Percentiles rank a stretch among this genome's conserved stretches.
Evolutionary conservation across 2,329 filamentous ascomycete genomes (phyloP).

Genomic region (Claviceps capensis): DNA sequence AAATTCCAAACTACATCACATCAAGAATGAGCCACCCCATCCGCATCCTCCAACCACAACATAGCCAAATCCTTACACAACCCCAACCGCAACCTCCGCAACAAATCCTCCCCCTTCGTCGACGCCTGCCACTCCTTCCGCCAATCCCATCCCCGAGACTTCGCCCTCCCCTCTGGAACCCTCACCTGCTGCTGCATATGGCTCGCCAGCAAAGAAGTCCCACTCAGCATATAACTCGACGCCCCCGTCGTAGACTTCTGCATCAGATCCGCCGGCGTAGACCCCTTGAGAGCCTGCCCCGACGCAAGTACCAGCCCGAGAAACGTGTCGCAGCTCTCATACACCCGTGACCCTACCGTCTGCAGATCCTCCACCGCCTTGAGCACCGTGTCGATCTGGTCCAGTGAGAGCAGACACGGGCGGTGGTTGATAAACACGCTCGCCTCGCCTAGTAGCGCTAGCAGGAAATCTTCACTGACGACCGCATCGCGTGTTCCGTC

Average conservation of each 20-base stretch:
- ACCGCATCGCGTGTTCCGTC: constrained; percentile 70
- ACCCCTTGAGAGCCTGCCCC: constrained; percentile 46
- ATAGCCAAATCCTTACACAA: constrained; percentile 61
- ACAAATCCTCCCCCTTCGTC: constrained; percentile 53
- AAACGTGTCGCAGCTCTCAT: constrained; percentile 62
- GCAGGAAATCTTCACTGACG: constrained; percentile 74
- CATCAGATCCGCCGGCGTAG: constrained; percentile 53
- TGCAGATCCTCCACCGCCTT: constrained; percentile 70
- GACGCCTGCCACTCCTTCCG: constrained; percentile 57
- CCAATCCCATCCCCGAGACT: constrained; percentile 64
- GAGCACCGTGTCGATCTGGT: constrained; percentile 62
- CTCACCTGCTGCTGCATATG: constrained; percentile 42
- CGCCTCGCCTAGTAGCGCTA: constrained; percentile 72
- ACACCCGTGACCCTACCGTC: constrained; percentile 60
- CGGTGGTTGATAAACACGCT: constrained; percentile 58
- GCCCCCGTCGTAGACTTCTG: constrained; percentile 34
- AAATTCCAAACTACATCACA: background rate
- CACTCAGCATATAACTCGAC: constrained; percentile 55
- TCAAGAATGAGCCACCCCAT: constrained; percentile 34
- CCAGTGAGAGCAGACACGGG: constrained; percentile 43
- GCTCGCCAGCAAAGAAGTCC: constrained; percentile 56
- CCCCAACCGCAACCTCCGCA: constrained; percentile 57
- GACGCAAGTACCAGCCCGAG: constrained; percentile 63
- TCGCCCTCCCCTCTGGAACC: constrained; percentile 34
- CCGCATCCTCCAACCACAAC: constrained; percentile 54